A percentile compares a stretch with the other conserved stretches of the same genome.
Evolutionary conservation across 768 basidiomycete species (phyloP).

Genomic region (Hygrophoropsis aurantiaca): DNA sequence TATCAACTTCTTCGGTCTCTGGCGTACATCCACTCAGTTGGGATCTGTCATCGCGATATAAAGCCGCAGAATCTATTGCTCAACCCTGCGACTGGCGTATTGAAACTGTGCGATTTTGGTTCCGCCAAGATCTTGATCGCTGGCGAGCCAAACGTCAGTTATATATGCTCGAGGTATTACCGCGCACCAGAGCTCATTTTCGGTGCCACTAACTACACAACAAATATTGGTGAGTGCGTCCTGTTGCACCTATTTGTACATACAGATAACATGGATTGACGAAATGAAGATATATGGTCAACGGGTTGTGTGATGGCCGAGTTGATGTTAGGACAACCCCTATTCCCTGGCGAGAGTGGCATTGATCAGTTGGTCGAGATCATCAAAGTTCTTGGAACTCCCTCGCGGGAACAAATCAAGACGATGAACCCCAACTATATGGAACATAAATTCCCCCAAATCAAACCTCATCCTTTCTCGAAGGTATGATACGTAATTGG

Average conservation of each 20-base stretch:
- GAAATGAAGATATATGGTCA: conserved; percentile 88
- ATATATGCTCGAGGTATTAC: conserved; percentile 99
- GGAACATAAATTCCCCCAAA: conserved; percentile 99
- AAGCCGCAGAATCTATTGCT: conserved; percentile 98
- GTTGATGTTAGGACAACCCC: conserved; percentile 96
- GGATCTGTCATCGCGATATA: conserved; percentile 99
- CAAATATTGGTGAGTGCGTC: conserved; percentile 86
- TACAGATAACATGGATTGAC: conserved; percentile 2
- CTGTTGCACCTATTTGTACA: conserved; percentile 2
- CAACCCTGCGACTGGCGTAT: conserved; percentile 93
- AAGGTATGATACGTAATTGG: conserved; percentile 57
- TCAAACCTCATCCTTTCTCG: conserved; percentile 98
- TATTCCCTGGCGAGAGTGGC: conserved; percentile 98
- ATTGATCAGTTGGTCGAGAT: conserved; percentile 99
- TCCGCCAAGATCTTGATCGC: conserved; percentile 98
- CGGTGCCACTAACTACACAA: conserved; percentile 99
- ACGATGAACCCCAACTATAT: conserved; percentile 99
- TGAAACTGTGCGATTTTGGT: conserved; percentile 99
- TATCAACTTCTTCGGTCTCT: conserved; percentile 97
- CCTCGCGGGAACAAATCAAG: conserved; percentile 99
- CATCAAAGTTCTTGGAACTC: conserved; percentile 98
- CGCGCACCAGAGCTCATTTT: conserved; percentile 99
- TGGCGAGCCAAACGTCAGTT: conserved; percentile 98
- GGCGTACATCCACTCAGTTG: conserved; percentile 98
- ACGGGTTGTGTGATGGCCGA: conserved; percentile 99